Evolutionary conservation across 2,329 filamentous ascomycete species (phyloP).

Genomic region (Trichoderma hamatum): DNA sequence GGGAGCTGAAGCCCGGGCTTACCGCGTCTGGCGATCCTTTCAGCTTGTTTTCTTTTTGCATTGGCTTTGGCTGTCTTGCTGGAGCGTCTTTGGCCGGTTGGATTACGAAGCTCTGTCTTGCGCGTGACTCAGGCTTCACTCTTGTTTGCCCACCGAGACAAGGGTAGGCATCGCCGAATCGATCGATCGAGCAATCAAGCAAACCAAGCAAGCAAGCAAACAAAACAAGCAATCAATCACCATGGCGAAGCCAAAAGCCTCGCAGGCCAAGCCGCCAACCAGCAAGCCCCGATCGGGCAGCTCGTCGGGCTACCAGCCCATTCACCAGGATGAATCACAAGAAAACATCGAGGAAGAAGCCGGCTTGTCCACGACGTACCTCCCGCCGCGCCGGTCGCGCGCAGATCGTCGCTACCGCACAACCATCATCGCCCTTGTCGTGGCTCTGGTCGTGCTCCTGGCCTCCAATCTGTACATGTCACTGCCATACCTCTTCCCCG

Average conservation of each 20-base stretch:
- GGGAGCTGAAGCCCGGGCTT: conserved; percentile 4
- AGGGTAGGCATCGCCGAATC: neutral
- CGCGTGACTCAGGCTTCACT: neutral
- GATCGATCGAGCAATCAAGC: neutral
- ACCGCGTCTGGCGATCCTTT: conserved; percentile 18
- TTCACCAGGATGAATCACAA: conserved; percentile 40
- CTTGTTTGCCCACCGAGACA: neutral
- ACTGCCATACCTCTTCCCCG: conserved; percentile 38
- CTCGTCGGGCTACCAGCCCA: conserved; percentile 38
- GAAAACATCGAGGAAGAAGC: conserved; percentile 28
- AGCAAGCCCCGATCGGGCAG: neutral
- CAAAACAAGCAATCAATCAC: neutral
- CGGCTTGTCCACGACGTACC: conserved; percentile 10
- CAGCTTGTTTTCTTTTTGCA: conserved; percentile 17
- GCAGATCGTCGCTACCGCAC: conserved; percentile 37
- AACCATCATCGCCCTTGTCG: conserved; percentile 39
- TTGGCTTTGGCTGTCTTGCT: neutral
- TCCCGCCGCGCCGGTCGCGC: conserved; percentile 29
- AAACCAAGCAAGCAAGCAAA: no score
- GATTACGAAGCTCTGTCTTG: neutral
- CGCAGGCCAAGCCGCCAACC: neutral
- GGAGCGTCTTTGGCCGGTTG: neutral
- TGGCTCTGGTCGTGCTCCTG: conserved; percentile 43
- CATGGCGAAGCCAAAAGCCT: conserved; percentile 12
- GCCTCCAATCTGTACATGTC: conserved; percentile 43